phyloP scores from a whole-genome alignment of 352 stramenopile species.

The Phytophthora vignae region DNA sequence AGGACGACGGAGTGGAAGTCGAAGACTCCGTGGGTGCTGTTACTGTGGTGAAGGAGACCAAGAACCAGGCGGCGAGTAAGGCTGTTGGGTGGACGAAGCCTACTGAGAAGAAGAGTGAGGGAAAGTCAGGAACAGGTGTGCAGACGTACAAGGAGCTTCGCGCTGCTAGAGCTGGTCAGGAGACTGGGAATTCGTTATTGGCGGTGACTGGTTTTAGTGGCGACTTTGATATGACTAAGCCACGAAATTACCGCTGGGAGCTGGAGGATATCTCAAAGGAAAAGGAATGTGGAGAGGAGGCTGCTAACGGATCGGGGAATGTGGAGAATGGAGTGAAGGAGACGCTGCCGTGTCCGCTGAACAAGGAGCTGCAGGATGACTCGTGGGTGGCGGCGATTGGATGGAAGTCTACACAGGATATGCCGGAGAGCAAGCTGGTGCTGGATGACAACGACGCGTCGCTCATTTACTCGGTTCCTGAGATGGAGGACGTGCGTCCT shows the following conservation, averaged over 20 bases:
- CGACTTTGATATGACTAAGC: constrained; percentile 82
- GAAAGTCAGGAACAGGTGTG: not conserved
- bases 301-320: not conserved
- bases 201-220: constrained; percentile 17
- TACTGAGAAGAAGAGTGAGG: constrained; percentile 20
- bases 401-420: constrained; percentile 82
- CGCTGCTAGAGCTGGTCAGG: constrained; percentile 35
- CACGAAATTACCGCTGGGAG: constrained; percentile 83
- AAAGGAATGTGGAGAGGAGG: constrained; percentile 20
- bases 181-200: not conserved
- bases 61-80: constrained; percentile 15
- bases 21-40: constrained; percentile 48
- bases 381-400: constrained; percentile 82
- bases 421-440: constrained; percentile 84
- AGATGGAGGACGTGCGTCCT: constrained; percentile 84
- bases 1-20: constrained; percentile 53
- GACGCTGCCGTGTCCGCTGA: constrained; percentile 57
- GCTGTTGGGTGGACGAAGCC: not conserved
- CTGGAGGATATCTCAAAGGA: constrained; percentile 37
- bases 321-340: constrained; percentile 15
- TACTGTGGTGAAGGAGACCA: constrained; percentile 19
- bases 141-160: constrained; percentile 47
- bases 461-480: constrained; percentile 77
- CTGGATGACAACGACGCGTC: constrained; percentile 85
- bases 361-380: constrained; percentile 73